These are phyloP conservation scores for Phytophthora capsici DNA, from an alignment of 352 stramenopile genomes.

Conservation along the genomic window DNA sequence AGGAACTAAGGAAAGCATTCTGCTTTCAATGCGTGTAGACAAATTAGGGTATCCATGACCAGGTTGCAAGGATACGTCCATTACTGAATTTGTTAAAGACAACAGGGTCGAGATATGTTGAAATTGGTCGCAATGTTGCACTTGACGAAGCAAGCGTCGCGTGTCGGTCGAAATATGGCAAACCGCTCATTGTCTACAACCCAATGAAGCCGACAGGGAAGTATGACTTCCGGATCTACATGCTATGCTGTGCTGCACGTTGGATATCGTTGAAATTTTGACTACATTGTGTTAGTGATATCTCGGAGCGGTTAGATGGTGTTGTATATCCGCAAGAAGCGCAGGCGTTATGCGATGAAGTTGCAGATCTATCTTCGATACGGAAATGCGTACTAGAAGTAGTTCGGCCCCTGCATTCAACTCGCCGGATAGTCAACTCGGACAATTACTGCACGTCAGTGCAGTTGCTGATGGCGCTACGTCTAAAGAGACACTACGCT, in stretches of 20 bases:
- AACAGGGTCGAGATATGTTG: conserved; percentile 3
- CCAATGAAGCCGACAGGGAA: conserved; percentile 21
- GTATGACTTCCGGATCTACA: conserved; percentile 45
- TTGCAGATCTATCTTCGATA: conserved; percentile 1
- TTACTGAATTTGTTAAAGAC: conserved; percentile 3
- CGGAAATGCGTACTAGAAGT: too few relatives aligned
- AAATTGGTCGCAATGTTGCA: conserved; percentile 4
- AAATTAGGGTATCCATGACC: not conserved
- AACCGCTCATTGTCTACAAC: conserved; percentile 8
- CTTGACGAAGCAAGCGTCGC: conserved; percentile 16
- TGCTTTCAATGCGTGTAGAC: conserved; percentile 17
- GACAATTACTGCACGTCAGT: conserved; percentile 53
- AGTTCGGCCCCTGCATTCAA: conserved; percentile 24
- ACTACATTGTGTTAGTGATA: conserved; percentile 28
- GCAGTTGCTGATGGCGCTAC: conserved; percentile 32
- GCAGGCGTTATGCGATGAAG: conserved; percentile 4
- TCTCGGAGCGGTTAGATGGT: conserved; percentile 24
- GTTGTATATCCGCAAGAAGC: not conserved
- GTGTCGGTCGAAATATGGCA: conserved; percentile 4
- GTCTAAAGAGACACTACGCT: conserved; percentile 27
- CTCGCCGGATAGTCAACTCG: conserved; percentile 31
- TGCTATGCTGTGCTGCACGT: conserved; percentile 27
- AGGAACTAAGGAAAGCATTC: conserved; percentile 20
- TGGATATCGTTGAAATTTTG: conserved; percentile 36
- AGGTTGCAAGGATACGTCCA: not conserved